Percentiles rank a stretch among this genome's conserved stretches.
Conservation (phyloP, 225 moss, liverwort and hornwort genomes). For the Neckera pumila region DNA sequence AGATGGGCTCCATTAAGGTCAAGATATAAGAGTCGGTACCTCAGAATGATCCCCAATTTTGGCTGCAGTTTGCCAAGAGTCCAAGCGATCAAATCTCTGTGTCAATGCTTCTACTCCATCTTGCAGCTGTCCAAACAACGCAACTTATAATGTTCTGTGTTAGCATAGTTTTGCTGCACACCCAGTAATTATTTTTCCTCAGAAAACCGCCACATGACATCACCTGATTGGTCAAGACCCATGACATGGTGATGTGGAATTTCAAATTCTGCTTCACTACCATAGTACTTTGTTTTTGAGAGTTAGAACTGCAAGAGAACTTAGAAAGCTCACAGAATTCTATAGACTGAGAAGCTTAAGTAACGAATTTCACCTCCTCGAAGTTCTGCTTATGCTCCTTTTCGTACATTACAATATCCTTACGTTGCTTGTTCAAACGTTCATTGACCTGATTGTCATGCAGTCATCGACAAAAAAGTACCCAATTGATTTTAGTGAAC, state of each 20-base stretch:
- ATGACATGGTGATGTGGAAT: background rate
- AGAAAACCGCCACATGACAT: background rate
- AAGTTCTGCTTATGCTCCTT: slow-evolving; percentile 20
- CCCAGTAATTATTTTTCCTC: too few species aligned
- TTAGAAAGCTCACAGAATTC: background rate
- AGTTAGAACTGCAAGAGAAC: background rate
- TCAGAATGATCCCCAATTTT: slow-evolving; percentile 86
- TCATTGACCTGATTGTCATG: slow-evolving; percentile 13
- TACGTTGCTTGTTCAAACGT: slow-evolving; percentile 12
- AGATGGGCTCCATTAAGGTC: background rate
- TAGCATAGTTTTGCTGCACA: background rate
- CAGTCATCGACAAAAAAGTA: background rate
- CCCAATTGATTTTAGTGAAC: background rate
- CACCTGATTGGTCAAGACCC: background rate
- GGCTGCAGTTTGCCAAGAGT: slow-evolving; percentile 77
- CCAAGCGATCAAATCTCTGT: slow-evolving; percentile 66
- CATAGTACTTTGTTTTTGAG: background rate
- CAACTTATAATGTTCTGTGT: background rate
- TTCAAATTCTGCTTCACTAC: background rate
- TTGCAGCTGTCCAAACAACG: slow-evolving; percentile 39
- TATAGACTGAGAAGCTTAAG: background rate
- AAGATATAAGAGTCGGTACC: background rate
- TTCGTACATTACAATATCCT: slow-evolving; percentile 14
- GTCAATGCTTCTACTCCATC: slow-evolving; percentile 49
- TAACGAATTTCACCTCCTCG: slow-evolving; percentile 7